Evolutionary conservation across 2,329 filamentous ascomycete species (phyloP), one percentile per base, ranked within the genome.

Genomic region (Sphaerulina populicola): DNA sequence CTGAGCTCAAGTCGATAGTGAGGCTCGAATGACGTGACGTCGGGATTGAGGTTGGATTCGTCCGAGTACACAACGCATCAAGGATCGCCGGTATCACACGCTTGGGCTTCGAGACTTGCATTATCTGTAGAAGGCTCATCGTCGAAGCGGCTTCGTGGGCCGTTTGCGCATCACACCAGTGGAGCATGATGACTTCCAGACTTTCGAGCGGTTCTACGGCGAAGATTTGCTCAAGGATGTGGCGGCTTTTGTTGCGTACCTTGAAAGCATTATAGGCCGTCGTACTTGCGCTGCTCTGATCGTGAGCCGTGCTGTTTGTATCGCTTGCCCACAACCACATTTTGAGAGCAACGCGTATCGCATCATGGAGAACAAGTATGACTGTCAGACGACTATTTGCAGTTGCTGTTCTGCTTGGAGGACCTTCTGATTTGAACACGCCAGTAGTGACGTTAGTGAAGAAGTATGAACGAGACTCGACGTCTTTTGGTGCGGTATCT

Each of bases 371-470:
- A 9, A 90, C 94, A n/a, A 98, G 76, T 39, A 96, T 77, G 15
- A 98, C 91, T 0, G 93, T 97, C 18, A 98, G 76, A 41, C 91
- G 81, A 61, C 93, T 91, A 63, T 97, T 98, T 7, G 90, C 89
- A n/a, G 87, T 89, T 6, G 84, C 81, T 53, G 83, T 88, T 44
- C 89, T 82, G n/a, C 81, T 78, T 54, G 62, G 58, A 1, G 79
- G 82, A 0, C 80, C 75, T 53, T 96, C 89, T 0, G 85, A 80
- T 35, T 88, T 79, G 65, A 95, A 95, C 0, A 95, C 87, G 1
- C 88, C 88, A 0, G 89, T 93, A 1, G 94, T 87, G 81, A 96
- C 94, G 60, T 88, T 94, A 40, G 89, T 89, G 63, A 97, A 94
- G 66, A 96, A 91, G 4, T 88, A 84, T 6, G 53, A 64, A 90